These are phyloP conservation scores for Penicillium nucicola DNA, from an alignment of 495 filamentous ascomycete genomes.

Conservation along the genomic window DNA sequence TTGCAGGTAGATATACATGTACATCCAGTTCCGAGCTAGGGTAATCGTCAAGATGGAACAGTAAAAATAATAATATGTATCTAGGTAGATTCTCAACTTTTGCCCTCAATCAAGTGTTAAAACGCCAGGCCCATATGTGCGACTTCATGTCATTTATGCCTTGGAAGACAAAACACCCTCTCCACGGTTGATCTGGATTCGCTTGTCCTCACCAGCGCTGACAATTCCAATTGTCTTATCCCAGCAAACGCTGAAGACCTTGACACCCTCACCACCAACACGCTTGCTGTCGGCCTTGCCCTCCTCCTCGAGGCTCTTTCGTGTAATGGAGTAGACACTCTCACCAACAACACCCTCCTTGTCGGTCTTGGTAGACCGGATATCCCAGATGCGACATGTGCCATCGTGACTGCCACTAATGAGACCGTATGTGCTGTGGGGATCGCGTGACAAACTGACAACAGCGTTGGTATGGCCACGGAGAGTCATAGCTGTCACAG, in stretches of 20 bases:
- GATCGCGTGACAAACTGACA: conserved; percentile 63
- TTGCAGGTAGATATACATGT: not conserved
- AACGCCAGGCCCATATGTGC: conserved; percentile 37
- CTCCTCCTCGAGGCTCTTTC: conserved; percentile 59
- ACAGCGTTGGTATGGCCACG: conserved; percentile 87
- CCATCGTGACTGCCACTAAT: conserved; percentile 86
- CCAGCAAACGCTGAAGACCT: conserved; percentile 91
- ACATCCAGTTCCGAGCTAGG: conserved; percentile 2
- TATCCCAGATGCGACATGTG: conserved; percentile 88
- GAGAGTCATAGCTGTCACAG: conserved; percentile 79
- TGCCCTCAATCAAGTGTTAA: conserved; percentile 26
- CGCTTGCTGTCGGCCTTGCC: conserved; percentile 49
- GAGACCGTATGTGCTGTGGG: conserved; percentile 72
- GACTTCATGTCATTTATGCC: conserved; percentile 18
- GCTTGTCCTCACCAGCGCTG: conserved; percentile 87
- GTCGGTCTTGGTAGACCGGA: conserved; percentile 66
- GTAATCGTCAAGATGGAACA: conserved; percentile 6
- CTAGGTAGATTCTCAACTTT: conserved; percentile 27
- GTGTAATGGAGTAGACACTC: conserved; percentile 74
- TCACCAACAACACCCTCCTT: conserved; percentile 70
- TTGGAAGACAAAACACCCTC: conserved; percentile 43
- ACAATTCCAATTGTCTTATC: conserved; percentile 82
- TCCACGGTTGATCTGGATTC: conserved; percentile 83
- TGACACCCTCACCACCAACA: conserved; percentile 71
- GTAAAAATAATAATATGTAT: conserved; percentile 11